Percentiles rank a stretch among this genome's conserved stretches.
These are phyloP conservation scores for Fraxinus quadrangulata DNA, from an alignment of 257 asterid species.

Conservation along the genomic window DNA sequence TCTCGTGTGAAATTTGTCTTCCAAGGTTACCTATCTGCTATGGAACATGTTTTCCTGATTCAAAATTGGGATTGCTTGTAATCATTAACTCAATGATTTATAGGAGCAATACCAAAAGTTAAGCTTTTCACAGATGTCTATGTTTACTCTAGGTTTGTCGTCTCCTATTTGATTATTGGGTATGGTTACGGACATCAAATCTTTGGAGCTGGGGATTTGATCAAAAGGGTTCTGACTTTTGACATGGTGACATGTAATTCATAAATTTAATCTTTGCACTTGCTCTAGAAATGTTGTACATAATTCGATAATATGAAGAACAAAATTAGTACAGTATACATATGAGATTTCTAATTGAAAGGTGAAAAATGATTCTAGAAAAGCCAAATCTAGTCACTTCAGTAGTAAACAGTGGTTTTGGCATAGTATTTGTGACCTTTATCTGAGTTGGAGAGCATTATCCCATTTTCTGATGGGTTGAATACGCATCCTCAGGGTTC, in stretches of 20 bases:
- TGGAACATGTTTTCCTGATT: no score
- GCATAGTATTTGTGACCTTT: not conserved
- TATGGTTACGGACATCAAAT: not conserved
- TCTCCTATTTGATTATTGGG: not conserved
- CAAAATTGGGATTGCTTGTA: not conserved
- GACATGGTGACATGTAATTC: not conserved
- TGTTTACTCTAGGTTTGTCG: not conserved
- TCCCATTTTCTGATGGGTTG: not conserved
- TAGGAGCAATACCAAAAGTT: not conserved
- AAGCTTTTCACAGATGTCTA: not conserved
- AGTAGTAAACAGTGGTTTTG: not conserved
- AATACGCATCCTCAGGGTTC: not conserved
- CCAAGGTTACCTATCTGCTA: no score
- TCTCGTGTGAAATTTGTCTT: no score
- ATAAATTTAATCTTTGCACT: not conserved
- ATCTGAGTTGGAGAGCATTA: not conserved
- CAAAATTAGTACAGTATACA: not conserved
- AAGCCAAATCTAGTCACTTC: not conserved
- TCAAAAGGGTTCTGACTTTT: not conserved
- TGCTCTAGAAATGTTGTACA: not conserved
- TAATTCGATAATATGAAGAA: not conserved
- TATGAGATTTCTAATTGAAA: not conserved
- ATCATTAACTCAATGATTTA: not conserved
- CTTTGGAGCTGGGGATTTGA: not conserved
- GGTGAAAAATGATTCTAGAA: not conserved